Base-by-base conservation (phyloP, 116 monocot genomes). In the Cymodocea nodosa region DNA sequence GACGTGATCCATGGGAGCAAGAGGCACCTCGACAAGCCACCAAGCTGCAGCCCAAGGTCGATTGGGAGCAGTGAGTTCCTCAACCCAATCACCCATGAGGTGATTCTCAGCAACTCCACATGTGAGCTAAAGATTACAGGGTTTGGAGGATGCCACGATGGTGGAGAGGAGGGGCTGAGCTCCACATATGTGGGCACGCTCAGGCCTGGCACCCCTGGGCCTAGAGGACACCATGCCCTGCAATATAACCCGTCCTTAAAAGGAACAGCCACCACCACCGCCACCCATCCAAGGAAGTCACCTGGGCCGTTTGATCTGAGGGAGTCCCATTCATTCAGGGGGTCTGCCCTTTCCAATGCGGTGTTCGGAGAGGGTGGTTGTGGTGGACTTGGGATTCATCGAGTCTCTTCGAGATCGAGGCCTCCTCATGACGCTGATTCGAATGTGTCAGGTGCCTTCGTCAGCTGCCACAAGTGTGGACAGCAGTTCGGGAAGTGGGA, bases 1-100 rank as follows among this genome's bases (percentile, higher is more conserved):
- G 95, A 93, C 70, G 89, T 89, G 48, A 84, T 93, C 75, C 85
- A 85, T 69, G 89, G 93, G 18, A 79, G 83, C 74, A 86, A 76
- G 74, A 73, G 89, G 71, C 61, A 59, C 30, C 19, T 58, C 25
- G 73, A 73, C 12, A 65, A 55, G 59, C 73, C 73, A 5, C 73
- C 73, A 12, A 85, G 75, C 51, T 90, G 90, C 79, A 86, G 82
- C 67, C 90, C 90, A 5, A 77, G 79, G 64, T 90, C 90, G 49
- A 86, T 82, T 13, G 86, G 86, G 5, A 90, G 86, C 62, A 90
- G 84, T 62, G 90, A 90, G 77, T 84, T 90, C 71, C 63, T 86
- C 14, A 86, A 90, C 64, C 90, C 90, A 10, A 82, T 90, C 44
- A 70, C 86, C 11, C 90, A 90, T 50, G 86, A 84, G 61, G 86